These are phyloP conservation scores for Leishmania major DNA, from an alignment of 208 protist species.

Conservation along the genomic window DNA sequence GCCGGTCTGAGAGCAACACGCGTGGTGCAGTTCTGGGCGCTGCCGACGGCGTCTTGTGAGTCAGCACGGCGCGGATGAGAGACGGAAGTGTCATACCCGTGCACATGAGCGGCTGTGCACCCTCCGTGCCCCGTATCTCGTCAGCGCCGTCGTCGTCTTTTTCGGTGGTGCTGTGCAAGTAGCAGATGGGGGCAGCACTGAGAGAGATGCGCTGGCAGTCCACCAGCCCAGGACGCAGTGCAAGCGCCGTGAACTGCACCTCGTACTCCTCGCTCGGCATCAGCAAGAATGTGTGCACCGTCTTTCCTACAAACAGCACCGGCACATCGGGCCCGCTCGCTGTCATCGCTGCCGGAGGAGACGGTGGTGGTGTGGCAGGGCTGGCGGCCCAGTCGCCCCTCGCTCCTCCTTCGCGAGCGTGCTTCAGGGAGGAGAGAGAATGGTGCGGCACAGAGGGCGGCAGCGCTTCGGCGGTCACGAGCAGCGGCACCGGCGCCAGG, in stretches of 20 bases:
- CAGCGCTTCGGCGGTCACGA: slow-evolving; percentile 55
- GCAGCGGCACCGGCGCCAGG: slow-evolving; percentile 59
- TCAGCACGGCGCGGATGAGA: slow-evolving; percentile 19
- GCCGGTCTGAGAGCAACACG: slow-evolving; percentile 1
- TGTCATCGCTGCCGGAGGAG: neutral
- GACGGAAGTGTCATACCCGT: slow-evolving; percentile 30
- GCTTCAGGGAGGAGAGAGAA: neutral
- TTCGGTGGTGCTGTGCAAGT: slow-evolving; percentile 12
- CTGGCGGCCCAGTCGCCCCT: neutral
- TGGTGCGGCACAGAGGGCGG: slow-evolving; percentile 4
- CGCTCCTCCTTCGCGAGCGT: neutral
- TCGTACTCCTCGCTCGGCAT: slow-evolving; percentile 61
- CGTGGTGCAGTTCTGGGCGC: slow-evolving; percentile 4
- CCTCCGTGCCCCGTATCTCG: neutral
- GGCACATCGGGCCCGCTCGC: slow-evolving; percentile 24
- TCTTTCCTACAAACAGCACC: slow-evolving; percentile 71
- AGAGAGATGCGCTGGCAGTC: slow-evolving; percentile 71
- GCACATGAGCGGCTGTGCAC: slow-evolving; percentile 20
- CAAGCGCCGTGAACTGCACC: slow-evolving; percentile 63
- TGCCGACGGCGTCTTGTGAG: slow-evolving; percentile 8
- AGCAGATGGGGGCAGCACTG: slow-evolving; percentile 43
- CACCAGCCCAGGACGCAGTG: slow-evolving; percentile 61
- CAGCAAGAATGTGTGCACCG: slow-evolving; percentile 58
- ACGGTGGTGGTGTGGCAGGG: too few species aligned
- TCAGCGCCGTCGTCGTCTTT: slow-evolving; percentile 4